A percentile compares a stretch with the other conserved stretches of the same genome.
phyloP scores from a whole-genome alignment of 2,329 filamentous ascomycete species.

The Aspergillus sp. region DNA sequence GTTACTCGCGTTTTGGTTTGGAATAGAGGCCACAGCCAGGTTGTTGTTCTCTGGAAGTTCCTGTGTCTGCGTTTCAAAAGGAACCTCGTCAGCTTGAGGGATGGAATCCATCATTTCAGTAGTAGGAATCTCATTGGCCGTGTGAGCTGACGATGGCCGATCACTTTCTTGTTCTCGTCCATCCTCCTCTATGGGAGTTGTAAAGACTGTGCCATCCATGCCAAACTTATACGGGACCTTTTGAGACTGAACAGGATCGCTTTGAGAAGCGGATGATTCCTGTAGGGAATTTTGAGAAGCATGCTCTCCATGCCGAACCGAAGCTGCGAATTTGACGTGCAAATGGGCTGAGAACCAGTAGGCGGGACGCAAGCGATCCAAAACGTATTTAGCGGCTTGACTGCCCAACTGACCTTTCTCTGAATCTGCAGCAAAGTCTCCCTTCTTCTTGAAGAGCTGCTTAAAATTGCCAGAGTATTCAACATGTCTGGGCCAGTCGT shows the following conservation, averaged over 20 bases:
- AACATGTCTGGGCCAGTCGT: slow-evolving; percentile 86
- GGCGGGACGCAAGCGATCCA: slow-evolving; percentile 70
- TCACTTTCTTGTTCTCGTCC: slow-evolving; percentile 1
- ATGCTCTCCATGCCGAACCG: slow-evolving; percentile 41
- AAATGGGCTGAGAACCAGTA: slow-evolving; percentile 94
- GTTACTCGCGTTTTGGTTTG: background rate
- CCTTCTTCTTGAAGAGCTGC: slow-evolving; percentile 64
- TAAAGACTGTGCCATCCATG: slow-evolving; percentile 12
- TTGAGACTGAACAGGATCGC: background rate
- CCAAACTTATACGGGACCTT: slow-evolving; percentile 9
- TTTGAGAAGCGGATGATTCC: background rate
- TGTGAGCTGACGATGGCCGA: background rate
- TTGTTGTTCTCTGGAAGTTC: background rate
- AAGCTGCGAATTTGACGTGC: slow-evolving; percentile 76
- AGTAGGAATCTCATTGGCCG: background rate
- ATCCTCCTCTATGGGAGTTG: slow-evolving; percentile 3
- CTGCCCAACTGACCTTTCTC: slow-evolving; percentile 68
- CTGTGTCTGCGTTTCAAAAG: background rate
- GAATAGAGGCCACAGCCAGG: background rate
- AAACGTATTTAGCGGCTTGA: slow-evolving; percentile 66
- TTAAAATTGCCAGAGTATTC: slow-evolving; percentile 67
- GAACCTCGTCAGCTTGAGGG: background rate
- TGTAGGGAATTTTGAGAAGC: slow-evolving; percentile 2
- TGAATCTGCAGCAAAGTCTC: slow-evolving; percentile 67
- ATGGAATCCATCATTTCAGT: background rate